A percentile compares a stretch with the other conserved stretches of the same genome.
Evolutionary conservation across 2,329 filamentous ascomycete species (phyloP).

Genomic region (Neofusicoccum kwambonambiense): DNA sequence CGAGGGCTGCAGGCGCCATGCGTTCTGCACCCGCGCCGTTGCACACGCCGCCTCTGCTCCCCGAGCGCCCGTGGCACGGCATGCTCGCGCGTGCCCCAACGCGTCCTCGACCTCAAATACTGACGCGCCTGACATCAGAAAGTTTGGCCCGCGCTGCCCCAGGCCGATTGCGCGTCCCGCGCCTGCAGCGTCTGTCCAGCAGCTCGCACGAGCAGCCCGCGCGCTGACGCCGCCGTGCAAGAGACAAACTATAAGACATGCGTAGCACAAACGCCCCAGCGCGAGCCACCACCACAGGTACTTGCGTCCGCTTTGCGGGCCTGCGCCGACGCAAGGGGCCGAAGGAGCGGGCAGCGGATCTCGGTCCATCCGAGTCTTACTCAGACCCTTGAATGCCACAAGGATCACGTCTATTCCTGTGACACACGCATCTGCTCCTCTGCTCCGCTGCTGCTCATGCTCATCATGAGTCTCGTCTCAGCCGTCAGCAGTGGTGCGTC

Average conservation of each 20-base stretch:
- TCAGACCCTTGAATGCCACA: constrained; percentile 7
- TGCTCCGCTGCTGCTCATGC: neutral
- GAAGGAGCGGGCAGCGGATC: neutral
- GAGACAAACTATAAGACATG: neutral
- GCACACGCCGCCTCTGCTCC: neutral
- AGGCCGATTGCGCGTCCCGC: neutral
- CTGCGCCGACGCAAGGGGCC: constrained; percentile 10
- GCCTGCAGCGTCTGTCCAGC: neutral
- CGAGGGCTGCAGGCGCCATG: constrained; percentile 2
- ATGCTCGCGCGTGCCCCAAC: neutral
- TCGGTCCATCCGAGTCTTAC: constrained; percentile 12
- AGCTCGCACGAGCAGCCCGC: neutral
- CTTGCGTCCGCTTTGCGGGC: neutral
- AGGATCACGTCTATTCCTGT: constrained; percentile 13
- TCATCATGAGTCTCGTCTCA: constrained; percentile 5
- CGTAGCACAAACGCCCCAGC: neutral
- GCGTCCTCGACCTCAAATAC: constrained; percentile 4
- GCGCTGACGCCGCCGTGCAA: neutral
- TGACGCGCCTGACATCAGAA: constrained; percentile 5
- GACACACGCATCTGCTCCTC: neutral
- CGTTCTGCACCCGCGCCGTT: neutral
- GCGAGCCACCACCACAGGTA: neutral
- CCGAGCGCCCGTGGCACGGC: neutral
- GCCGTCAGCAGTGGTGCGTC: neutral
- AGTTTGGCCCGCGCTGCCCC: neutral